Evolutionary conservation across 2,329 filamentous ascomycete species (phyloP), one percentile per base, ranked within the genome.

Genomic region (Aspergillus sp.): DNA sequence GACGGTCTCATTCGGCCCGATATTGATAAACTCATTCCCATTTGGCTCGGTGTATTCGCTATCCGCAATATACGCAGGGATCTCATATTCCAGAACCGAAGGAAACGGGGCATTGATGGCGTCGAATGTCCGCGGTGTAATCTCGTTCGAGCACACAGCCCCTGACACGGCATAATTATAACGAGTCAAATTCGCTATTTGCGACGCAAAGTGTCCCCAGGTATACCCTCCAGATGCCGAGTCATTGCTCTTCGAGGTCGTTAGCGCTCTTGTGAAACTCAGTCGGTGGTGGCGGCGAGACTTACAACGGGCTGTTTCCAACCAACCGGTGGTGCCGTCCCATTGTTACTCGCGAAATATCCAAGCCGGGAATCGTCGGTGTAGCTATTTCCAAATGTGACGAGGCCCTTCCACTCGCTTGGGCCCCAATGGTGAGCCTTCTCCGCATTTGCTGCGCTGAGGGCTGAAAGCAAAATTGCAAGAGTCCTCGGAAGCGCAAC

Each of bases 81-180:
- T 69, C 71, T 88, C 80, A 64, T 88, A 87, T 40, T 85, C 84
- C 0, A 83, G 68, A 1, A 89, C 82, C 2, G 85, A 82, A 3
- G 90, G 88, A 71, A 89, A 88, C 0, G 77, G 73, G 1, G 21
- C 44, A 19, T 82, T 75, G 68, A 87, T 84, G 12, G 69, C 46
- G 3, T 75, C 59, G 43, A 85, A 78, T 44, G 73, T 78, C 6
- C 88, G 84, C 12, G 82, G 80, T 2, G 87, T 82, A 59, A 91
- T 81, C 33, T 84, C 72, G 72, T 91, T 90, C 27, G 86, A 88
- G 74, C 89, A 93, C 1, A 86, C 85, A 4, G 89, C 89, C 41
- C 90, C 90, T 35, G 79, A 79, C 50, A 93, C 85, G 35, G 90
- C 90, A 73, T 92, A 91, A 73, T 91, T 84, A 74, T 82, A 81